Conservation (phyloP, 331 rosid genomes). For the Dryas integrifolia region DNA sequence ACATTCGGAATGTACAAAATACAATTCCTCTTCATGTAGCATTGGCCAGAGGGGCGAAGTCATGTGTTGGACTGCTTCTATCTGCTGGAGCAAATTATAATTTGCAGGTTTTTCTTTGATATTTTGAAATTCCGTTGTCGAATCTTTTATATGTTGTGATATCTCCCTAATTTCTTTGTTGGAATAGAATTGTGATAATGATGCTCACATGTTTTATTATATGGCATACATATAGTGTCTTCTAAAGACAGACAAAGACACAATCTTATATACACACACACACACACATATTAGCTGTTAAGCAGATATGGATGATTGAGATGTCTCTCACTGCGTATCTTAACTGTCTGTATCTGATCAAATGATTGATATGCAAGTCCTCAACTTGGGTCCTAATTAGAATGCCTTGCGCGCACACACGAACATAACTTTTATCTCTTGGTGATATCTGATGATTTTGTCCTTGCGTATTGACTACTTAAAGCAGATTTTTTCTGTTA, state of each 20-base stretch:
- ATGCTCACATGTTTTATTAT: background rate
- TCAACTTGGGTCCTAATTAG: background rate
- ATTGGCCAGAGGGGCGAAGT: conserved; percentile 94
- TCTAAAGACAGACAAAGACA: background rate
- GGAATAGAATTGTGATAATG: background rate
- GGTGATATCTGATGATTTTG: background rate
- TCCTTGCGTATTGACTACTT: background rate
- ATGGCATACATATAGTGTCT: background rate
- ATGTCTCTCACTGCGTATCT: background rate
- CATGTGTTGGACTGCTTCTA: conserved; percentile 85
- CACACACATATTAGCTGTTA: background rate
- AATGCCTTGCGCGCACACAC: too few relatives aligned
- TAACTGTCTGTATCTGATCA: background rate
- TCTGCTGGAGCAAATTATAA: conserved; percentile 84
- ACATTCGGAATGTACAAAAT: conserved; percentile 83
- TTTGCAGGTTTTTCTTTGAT: conserved; percentile 65
- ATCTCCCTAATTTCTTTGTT: background rate
- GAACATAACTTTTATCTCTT: background rate
- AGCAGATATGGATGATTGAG: background rate
- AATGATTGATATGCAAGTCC: background rate
- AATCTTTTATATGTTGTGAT: conserved; percentile 11
- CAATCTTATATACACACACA: background rate
- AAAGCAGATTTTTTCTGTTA: background rate
- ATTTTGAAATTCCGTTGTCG: conserved; percentile 10
- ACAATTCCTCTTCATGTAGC: conserved; percentile 96